Conservation (phyloP, 139 green algal species). For the Chlorella sorokiniana region DNA sequence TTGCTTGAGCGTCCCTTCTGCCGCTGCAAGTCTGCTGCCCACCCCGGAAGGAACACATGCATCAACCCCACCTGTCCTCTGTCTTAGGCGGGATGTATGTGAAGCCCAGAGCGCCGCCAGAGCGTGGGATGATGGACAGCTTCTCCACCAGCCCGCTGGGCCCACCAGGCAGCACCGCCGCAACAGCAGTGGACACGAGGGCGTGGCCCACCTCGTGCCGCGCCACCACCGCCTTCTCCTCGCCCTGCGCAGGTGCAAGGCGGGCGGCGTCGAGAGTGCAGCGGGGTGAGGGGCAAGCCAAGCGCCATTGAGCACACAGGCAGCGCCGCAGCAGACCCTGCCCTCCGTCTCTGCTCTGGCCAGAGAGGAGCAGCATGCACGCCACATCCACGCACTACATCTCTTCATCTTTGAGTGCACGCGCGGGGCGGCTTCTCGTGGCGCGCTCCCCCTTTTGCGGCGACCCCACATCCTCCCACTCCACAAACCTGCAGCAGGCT, state of each 20-base stretch:
- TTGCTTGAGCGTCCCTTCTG: too few species aligned
- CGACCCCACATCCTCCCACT: not conserved
- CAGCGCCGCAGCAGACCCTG: too few species aligned
- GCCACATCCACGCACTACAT: too few species aligned
- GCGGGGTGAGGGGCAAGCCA: not conserved
- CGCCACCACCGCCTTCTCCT: conserved; percentile 88
- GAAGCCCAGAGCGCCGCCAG: conserved; percentile 84
- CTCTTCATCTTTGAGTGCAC: too few species aligned
- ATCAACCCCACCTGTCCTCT: conserved; percentile 63
- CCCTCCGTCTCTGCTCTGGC: too few species aligned
- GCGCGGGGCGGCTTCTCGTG: too few species aligned
- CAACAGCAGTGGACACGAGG: conserved; percentile 75
- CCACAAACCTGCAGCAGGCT: conserved; percentile 46
- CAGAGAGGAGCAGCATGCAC: too few species aligned
- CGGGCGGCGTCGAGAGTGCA: not conserved
- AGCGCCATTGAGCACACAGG: not conserved
- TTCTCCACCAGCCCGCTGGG: conserved; percentile 56
- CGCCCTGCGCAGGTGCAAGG: conserved; percentile 43
- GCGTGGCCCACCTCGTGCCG: conserved; percentile 92
- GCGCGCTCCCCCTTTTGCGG: too few species aligned
- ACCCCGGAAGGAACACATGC: not conserved
- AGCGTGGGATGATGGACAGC: conserved; percentile 88
- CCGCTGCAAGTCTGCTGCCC: not conserved
- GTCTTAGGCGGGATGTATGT: conserved; percentile 71
- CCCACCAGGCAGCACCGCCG: conserved; percentile 6